These are phyloP conservation scores for Sordariomycetes sp. DNA, from an alignment of 2,329 filamentous ascomycete genomes.

Conservation along the genomic window DNA sequence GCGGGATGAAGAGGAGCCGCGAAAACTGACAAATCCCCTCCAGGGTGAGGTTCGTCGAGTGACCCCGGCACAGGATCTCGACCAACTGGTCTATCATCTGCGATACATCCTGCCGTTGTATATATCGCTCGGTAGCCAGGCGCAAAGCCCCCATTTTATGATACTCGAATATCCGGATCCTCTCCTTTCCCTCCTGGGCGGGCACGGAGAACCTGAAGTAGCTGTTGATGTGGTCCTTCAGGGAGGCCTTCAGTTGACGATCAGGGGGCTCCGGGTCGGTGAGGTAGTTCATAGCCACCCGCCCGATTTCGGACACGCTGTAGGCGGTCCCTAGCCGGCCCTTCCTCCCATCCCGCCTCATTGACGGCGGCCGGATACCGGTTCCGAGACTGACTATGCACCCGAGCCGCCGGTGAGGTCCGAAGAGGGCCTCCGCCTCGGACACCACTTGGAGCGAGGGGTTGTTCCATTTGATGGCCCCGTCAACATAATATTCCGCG, in stretches of 20 bases:
- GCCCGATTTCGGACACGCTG: not conserved
- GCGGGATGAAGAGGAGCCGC: too few species aligned
- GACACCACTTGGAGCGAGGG: constrained; percentile 15
- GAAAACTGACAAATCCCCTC: constrained; percentile 10
- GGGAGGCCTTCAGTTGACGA: constrained; percentile 9
- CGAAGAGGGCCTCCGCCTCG: constrained; percentile 14
- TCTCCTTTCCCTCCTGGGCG: constrained; percentile 8
- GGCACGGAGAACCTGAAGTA: constrained; percentile 18
- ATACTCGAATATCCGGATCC: constrained; percentile 12
- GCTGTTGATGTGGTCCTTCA: constrained; percentile 8
- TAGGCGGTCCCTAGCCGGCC: not conserved
- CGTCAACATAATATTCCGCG: constrained; percentile 15
- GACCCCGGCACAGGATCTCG: constrained; percentile 7
- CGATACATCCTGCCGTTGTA: constrained; percentile 7
- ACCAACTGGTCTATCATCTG: constrained; percentile 11
- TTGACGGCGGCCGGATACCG: constrained; percentile 10
- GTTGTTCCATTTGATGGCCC: constrained; percentile 17
- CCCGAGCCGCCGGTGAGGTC: constrained; percentile 11
- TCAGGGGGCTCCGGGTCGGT: constrained; percentile 11
- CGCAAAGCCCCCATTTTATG: constrained; percentile 12
- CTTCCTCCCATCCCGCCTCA: not conserved
- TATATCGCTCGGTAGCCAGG: constrained; percentile 11
- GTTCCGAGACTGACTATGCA: constrained; percentile 18
- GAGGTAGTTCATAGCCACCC: not conserved
- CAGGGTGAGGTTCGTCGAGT: constrained; percentile 8